Evolutionary conservation across 495 filamentous ascomycete genomes (phyloP).

Genomic region (Haplographium delicatum): DNA sequence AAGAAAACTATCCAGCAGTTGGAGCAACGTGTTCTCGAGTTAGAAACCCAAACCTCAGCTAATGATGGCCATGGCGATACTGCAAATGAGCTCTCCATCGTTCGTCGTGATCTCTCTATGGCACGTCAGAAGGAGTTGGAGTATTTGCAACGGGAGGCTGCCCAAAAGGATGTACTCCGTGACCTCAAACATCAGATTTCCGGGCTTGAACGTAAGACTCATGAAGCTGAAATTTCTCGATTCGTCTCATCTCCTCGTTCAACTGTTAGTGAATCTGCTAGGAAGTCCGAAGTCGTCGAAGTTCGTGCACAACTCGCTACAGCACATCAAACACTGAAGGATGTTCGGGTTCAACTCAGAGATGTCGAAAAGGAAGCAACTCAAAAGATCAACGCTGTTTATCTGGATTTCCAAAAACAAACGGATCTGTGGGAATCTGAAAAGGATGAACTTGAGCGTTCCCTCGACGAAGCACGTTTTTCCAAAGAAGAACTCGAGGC

Average conservation of each 20-base stretch:
- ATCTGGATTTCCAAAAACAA: conserved; percentile 38
- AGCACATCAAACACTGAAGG: conserved; percentile 53
- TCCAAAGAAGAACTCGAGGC: conserved; percentile 27
- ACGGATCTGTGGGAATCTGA: conserved; percentile 31
- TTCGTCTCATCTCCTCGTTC: conserved; percentile 20
- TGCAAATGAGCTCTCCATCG: conserved; percentile 50
- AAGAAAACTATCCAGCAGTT: conserved; percentile 54
- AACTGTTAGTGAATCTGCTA: conserved; percentile 38
- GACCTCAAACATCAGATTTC: conserved; percentile 41
- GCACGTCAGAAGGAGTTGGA: conserved; percentile 59
- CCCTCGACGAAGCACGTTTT: conserved; percentile 31
- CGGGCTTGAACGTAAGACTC: conserved; percentile 41
- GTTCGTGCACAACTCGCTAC: conserved; percentile 58
- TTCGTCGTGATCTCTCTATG: conserved; percentile 56
- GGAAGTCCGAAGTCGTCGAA: conserved; percentile 57
- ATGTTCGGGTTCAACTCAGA: conserved; percentile 54
- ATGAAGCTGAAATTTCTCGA: conserved; percentile 38
- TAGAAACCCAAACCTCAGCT: conserved; percentile 40
- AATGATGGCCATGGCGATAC: conserved; percentile 31
- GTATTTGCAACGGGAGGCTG: conserved; percentile 55
- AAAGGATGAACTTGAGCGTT: conserved; percentile 45
- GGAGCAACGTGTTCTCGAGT: conserved; percentile 51
- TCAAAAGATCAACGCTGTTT: conserved; percentile 40
- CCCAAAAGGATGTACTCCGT: conserved; percentile 51
- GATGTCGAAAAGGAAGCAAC: conserved; percentile 48